phyloP scores from a whole-genome alignment of 1,284 basidiomycete species.

The Athelia sp. region DNA sequence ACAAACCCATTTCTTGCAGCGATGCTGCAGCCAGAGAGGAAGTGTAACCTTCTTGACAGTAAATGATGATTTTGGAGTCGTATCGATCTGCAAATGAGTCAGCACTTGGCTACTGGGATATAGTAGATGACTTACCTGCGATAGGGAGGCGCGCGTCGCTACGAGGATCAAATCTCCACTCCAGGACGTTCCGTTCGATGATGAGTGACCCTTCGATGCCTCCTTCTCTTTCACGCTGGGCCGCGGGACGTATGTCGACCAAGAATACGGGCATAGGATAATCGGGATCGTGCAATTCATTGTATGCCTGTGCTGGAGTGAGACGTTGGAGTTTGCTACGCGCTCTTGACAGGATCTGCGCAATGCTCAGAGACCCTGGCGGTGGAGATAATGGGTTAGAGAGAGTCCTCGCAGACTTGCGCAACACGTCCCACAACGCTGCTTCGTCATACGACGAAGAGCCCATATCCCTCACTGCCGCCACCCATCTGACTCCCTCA shows the following conservation, averaged over 20 bases:
- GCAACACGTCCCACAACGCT: constrained; percentile 61
- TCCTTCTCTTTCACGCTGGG: constrained; percentile 50
- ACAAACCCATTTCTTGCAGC: constrained; percentile 59
- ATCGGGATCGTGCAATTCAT: constrained; percentile 47
- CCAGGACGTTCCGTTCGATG: constrained; percentile 68
- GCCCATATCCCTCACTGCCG: constrained; percentile 6
- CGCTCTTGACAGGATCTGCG: constrained; percentile 47
- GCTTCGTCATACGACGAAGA: constrained; percentile 22
- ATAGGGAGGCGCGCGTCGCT: constrained; percentile 49
- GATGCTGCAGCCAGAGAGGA: constrained; percentile 66
- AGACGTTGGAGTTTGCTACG: constrained; percentile 61
- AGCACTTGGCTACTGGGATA: too few species aligned
- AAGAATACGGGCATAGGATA: constrained; percentile 58
- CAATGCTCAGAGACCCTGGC: constrained; percentile 53
- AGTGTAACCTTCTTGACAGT: constrained; percentile 67
- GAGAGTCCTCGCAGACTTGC: constrained; percentile 52
- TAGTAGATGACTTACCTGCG: constrained; percentile 21
- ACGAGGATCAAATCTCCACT: constrained; percentile 71
- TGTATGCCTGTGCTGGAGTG: constrained; percentile 52
- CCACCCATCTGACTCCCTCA: constrained; percentile 15
- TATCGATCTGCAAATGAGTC: constrained; percentile 41
- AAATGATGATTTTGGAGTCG: constrained; percentile 63
- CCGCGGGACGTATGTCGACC: constrained; percentile 67
- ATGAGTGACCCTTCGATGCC: constrained; percentile 57
- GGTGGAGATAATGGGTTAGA: constrained; percentile 59